A percentile compares a stretch with the other conserved stretches of the same genome.
phyloP scores from a whole-genome alignment of 2,329 filamentous ascomycete species.

The Trichoderma cornu-damae region DNA sequence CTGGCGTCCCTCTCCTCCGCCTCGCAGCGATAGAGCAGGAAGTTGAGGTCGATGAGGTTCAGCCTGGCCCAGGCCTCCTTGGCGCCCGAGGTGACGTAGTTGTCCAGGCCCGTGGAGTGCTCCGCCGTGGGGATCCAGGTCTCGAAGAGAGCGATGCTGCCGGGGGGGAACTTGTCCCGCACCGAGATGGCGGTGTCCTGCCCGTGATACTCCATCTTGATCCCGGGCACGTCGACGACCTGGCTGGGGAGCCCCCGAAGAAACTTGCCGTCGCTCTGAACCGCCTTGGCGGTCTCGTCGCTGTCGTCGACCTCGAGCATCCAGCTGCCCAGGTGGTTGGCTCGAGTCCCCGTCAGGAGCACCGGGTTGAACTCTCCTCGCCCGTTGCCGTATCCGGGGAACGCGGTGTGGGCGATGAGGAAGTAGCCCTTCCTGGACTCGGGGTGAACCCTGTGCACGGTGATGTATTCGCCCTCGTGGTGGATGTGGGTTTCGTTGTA shows the following conservation, averaged over 20 bases:
- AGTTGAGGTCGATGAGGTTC: slow-evolving; percentile 80
- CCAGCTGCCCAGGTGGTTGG: slow-evolving; percentile 84
- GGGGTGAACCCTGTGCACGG: slow-evolving; percentile 90
- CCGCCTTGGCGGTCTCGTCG: slow-evolving; percentile 60
- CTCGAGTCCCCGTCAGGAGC: slow-evolving; percentile 76
- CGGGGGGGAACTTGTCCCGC: slow-evolving; percentile 79
- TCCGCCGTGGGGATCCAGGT: slow-evolving; percentile 91
- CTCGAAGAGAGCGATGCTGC: slow-evolving; percentile 91
- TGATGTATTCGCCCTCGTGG: slow-evolving; percentile 93
- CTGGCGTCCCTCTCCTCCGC: slow-evolving; percentile 79
- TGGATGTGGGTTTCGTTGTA: slow-evolving; percentile 96
- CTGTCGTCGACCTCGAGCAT: slow-evolving; percentile 81
- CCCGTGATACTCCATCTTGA: slow-evolving; percentile 65
- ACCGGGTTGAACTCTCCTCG: slow-evolving; percentile 77
- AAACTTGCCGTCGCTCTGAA: slow-evolving; percentile 62
- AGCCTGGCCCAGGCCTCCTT: slow-evolving; percentile 71
- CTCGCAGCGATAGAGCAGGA: slow-evolving; percentile 84
- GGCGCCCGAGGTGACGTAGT: slow-evolving; percentile 77
- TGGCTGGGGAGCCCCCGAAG: slow-evolving; percentile 81
- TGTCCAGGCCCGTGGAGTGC: slow-evolving; percentile 76
- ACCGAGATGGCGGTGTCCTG: slow-evolving; percentile 76
- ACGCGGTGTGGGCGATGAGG: slow-evolving; percentile 92
- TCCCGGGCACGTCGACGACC: slow-evolving; percentile 67
- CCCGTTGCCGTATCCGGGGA: slow-evolving; percentile 80
- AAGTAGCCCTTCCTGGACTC: slow-evolving; percentile 91